Evolutionary conservation across 2,329 filamentous ascomycete genomes (phyloP).

Genomic region (Clathrospora elynae): DNA sequence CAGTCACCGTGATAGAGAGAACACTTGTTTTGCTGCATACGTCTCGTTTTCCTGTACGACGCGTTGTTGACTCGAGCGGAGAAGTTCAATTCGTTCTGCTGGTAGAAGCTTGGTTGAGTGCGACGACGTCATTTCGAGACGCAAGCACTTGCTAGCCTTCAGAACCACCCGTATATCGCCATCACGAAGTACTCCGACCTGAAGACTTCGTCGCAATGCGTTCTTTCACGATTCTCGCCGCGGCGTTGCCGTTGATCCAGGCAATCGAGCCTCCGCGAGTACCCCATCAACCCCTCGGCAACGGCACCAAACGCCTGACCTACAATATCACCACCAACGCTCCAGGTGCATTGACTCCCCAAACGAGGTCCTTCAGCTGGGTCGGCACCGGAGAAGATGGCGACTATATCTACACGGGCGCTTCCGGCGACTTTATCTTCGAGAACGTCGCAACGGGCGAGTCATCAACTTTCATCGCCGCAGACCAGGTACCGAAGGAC

Average conservation of each 20-base stretch:
- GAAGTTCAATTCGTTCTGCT: conserved; percentile 2
- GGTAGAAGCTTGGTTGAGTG: neutral
- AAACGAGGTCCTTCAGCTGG: conserved; percentile 60
- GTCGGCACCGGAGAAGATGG: conserved; percentile 64
- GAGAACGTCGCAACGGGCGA: conserved; percentile 65
- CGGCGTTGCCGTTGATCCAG: conserved; percentile 34
- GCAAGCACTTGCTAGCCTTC: conserved; percentile 4
- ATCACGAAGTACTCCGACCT: neutral
- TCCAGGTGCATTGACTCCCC: conserved; percentile 49
- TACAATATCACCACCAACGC: conserved; percentile 64
- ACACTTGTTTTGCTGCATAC: conserved; percentile 15
- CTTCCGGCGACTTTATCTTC: conserved; percentile 61
- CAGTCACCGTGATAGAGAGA: conserved; percentile 7
- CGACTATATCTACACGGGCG: conserved; percentile 61
- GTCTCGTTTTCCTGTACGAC: conserved; percentile 24
- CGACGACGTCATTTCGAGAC: conserved; percentile 5
- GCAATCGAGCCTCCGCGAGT: conserved; percentile 58
- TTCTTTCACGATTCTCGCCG: conserved; percentile 34
- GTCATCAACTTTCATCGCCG: conserved; percentile 62
- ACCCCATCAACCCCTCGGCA: conserved; percentile 61
- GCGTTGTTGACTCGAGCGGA: conserved; percentile 13
- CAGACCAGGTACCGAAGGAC: conserved; percentile 61
- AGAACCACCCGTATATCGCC: neutral
- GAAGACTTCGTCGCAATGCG: conserved; percentile 30
- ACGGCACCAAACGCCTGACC: conserved; percentile 61